Percentiles rank a stretch among this genome's conserved stretches.
phyloP scores from a whole-genome alignment of 495 filamentous ascomycete species.

The Clavariopsis aquatica region DNA sequence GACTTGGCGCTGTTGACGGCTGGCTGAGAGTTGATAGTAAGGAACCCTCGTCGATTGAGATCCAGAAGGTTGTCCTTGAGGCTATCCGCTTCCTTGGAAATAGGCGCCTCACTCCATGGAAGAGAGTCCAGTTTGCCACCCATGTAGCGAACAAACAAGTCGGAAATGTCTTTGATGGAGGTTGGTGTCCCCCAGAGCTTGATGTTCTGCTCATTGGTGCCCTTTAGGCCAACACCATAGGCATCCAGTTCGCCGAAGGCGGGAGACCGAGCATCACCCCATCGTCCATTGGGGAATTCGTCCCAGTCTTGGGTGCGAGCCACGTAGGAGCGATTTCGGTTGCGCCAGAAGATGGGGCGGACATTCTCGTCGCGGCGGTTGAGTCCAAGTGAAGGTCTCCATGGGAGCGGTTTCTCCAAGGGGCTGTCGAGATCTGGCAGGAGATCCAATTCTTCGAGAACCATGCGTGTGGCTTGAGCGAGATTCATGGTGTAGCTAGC shows the following conservation, averaged over 20 bases:
- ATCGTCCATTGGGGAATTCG: slow-evolving; percentile 98
- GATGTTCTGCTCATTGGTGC: slow-evolving; percentile 95
- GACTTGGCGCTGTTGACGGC: slow-evolving; percentile 92
- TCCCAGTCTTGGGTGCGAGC: slow-evolving; percentile 98
- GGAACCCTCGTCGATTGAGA: slow-evolving; percentile 80
- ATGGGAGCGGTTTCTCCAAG: slow-evolving; percentile 81
- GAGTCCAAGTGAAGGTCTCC: slow-evolving; percentile 89
- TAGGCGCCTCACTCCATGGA: slow-evolving; percentile 91
- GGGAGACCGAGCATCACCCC: slow-evolving; percentile 96
- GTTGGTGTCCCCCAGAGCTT: slow-evolving; percentile 91
- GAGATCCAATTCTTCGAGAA: slow-evolving; percentile 84
- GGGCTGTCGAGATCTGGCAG: slow-evolving; percentile 73
- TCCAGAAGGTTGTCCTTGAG: slow-evolving; percentile 75
- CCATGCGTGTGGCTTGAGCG: slow-evolving; percentile 88
- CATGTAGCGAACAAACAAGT: slow-evolving; percentile 82
- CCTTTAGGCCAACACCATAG: slow-evolving; percentile 92
- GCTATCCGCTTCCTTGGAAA: slow-evolving; percentile 74
- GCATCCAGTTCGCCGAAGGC: slow-evolving; percentile 96
- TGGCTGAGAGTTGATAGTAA: slow-evolving; percentile 98
- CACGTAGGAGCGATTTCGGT: slow-evolving; percentile 93
- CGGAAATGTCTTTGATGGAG: slow-evolving; percentile 74
- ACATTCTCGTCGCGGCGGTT: slow-evolving; percentile 92
- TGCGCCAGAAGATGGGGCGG: slow-evolving; percentile 98
- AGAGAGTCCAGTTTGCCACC: slow-evolving; percentile 75
- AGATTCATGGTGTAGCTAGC: slow-evolving; percentile 96